These are phyloP conservation scores for Ogataea henricii DNA, from an alignment of 805 yeast species.

Conservation along the genomic window DNA sequence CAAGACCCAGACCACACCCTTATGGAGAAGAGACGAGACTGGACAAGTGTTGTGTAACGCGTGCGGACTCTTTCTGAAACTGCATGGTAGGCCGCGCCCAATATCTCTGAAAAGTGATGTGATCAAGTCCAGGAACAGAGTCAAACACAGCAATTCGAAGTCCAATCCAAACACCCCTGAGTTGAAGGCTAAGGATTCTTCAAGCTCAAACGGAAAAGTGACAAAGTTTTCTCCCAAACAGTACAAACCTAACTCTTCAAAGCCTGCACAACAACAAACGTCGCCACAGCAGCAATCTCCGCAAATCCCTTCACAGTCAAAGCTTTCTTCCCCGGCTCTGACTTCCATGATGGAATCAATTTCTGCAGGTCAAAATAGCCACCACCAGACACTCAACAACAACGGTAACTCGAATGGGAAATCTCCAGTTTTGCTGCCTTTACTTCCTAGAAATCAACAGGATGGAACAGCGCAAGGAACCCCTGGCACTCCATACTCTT, in stretches of 20 bases:
- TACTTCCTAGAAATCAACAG: constrained; percentile 41
- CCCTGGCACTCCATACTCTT: constrained; percentile 33
- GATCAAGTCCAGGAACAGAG: constrained; percentile 86
- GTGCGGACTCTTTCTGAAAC: constrained; percentile 83
- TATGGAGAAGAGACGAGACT: constrained; percentile 93
- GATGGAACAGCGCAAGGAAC: constrained; percentile 17
- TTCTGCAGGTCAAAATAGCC: constrained; percentile 8
- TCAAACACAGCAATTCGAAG: constrained; percentile 50
- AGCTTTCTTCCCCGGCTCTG: constrained; percentile 22
- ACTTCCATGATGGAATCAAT: constrained; percentile 18
- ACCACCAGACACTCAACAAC: constrained; percentile 10
- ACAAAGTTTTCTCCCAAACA: constrained; percentile 41
- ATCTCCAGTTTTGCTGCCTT: constrained; percentile 44
- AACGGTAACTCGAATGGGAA: constrained; percentile 9
- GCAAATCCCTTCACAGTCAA: constrained; percentile 7
- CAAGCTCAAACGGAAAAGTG: constrained; percentile 22
- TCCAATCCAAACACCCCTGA: constrained; percentile 59
- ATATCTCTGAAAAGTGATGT: constrained; percentile 89
- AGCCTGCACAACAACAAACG: constrained; percentile 13
- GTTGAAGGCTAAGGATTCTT: constrained; percentile 49
- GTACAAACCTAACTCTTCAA: constrained; percentile 36
- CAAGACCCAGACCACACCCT: constrained; percentile 88
- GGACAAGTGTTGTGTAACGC: constrained; percentile 93
- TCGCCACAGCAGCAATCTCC: constrained; percentile 13
- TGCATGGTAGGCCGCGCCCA: constrained; percentile 93